phyloP scores from a whole-genome alignment of 768 basidiomycete species.

The Boletus fagicola region DNA sequence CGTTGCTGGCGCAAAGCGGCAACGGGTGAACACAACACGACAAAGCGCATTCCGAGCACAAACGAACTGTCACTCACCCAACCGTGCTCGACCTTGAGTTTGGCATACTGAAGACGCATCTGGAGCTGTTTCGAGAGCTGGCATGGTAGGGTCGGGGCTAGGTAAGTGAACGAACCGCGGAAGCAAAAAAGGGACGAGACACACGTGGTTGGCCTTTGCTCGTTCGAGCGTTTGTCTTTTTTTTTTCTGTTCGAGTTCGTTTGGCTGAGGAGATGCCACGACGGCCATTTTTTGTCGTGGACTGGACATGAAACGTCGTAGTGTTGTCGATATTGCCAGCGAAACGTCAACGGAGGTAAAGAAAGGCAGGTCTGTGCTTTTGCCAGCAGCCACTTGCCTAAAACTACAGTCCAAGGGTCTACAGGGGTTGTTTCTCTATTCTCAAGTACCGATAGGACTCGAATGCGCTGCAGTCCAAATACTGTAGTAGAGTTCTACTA shows the following conservation, averaged over 20 bases:
- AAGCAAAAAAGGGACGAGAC: constrained; percentile 17
- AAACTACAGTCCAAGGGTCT: too few relatives aligned
- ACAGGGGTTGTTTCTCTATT: too few relatives aligned
- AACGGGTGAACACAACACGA: neutral
- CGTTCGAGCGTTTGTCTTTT: constrained; percentile 54
- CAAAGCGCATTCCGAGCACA: neutral
- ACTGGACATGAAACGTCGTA: too few relatives aligned
- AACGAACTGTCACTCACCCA: constrained; percentile 53
- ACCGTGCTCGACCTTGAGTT: constrained; percentile 76
- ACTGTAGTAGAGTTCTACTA: too few relatives aligned
- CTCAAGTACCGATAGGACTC: too few relatives aligned
- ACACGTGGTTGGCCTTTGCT: constrained; percentile 56
- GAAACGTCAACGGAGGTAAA: too few relatives aligned
- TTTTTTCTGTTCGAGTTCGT: constrained; percentile 36
- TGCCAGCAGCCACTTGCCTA: neutral
- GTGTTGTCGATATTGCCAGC: too few relatives aligned
- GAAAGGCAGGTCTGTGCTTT: neutral
- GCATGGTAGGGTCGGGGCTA: neutral
- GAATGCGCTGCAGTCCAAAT: too few relatives aligned
- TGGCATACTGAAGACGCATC: constrained; percentile 72
- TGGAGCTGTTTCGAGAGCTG: constrained; percentile 73
- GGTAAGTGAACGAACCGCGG: neutral
- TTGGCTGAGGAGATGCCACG: constrained; percentile 25
- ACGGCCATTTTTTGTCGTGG: constrained; percentile 15
- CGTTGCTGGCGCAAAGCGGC: constrained; percentile 50